phyloP scores from a whole-genome alignment of 2,329 filamentous ascomycete genomes.

The Botrytis hyacinthi region DNA sequence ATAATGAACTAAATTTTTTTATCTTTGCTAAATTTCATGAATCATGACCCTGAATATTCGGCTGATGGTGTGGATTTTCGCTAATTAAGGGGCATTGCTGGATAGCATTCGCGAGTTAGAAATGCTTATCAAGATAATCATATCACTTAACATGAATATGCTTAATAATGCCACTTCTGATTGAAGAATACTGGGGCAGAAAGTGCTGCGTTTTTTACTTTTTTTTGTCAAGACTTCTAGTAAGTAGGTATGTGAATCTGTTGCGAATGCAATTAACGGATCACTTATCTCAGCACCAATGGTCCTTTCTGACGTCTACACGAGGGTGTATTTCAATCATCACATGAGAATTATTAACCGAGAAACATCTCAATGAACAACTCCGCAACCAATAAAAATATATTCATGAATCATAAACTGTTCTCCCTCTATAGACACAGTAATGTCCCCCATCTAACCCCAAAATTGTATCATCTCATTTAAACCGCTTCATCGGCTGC shows the following conservation, averaged over 20 bases:
- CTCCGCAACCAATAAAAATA: not conserved
- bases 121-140: not conserved
- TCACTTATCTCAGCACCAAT: not conserved
- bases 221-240: not conserved
- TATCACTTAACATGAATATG: not conserved
- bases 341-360: not conserved
- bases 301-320: not conserved
- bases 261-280: not conserved
- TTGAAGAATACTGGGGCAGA: not conserved
- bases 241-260: not conserved
- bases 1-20: too few relatives aligned
- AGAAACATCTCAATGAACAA: not conserved
- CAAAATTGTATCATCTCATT: constrained; percentile 8
- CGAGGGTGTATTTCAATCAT: not conserved
- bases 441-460: not conserved
- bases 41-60: not conserved
- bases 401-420: constrained; percentile 10
- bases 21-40: not conserved
- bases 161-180: not conserved
- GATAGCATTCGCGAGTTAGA: not conserved
- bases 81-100: not conserved
- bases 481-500: constrained; percentile 36
- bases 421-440: not conserved
- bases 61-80: not conserved
- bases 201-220: not conserved